Conservation (phyloP, 1,284 basidiomycete genomes). For the Rugosomyces carneus region DNA sequence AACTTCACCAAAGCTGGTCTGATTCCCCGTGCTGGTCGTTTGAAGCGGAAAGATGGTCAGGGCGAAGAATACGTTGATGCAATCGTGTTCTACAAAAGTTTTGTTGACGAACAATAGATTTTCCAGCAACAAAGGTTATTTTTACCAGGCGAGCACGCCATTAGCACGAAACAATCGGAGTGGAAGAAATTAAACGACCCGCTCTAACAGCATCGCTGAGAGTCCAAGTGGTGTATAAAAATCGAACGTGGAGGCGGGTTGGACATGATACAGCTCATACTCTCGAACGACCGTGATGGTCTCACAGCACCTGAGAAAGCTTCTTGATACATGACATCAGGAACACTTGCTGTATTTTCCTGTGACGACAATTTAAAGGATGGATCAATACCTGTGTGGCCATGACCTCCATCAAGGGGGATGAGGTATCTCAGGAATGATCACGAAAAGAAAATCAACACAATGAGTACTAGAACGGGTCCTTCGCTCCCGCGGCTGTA, state of each 20-base stretch:
- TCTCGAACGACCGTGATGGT: background rate
- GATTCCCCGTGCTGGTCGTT: constrained; percentile 80
- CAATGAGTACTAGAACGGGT: constrained; percentile 69
- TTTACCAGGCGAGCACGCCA: background rate
- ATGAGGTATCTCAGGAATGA: background rate
- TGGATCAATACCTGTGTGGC: background rate
- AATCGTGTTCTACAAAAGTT: constrained; percentile 80
- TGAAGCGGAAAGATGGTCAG: constrained; percentile 57
- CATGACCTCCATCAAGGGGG: background rate
- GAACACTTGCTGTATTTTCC: too few species aligned
- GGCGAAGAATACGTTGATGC: constrained; percentile 89
- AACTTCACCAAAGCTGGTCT: constrained; percentile 79
- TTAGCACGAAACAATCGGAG: background rate
- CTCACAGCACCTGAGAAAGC: background rate
- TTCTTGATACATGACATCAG: background rate
- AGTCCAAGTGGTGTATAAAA: too few species aligned
- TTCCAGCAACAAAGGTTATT: too few species aligned
- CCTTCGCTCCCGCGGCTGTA: constrained; percentile 4
- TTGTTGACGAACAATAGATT: constrained; percentile 25
- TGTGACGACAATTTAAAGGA: too few species aligned
- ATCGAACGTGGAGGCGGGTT: too few species aligned
- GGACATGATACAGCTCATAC: too few species aligned
- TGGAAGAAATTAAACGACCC: too few species aligned
- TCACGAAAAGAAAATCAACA: background rate
- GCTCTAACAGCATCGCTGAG: too few species aligned